phyloP scores from a whole-genome alignment of 2,329 filamentous ascomycete genomes.

The Mycogone perniciosa region DNA sequence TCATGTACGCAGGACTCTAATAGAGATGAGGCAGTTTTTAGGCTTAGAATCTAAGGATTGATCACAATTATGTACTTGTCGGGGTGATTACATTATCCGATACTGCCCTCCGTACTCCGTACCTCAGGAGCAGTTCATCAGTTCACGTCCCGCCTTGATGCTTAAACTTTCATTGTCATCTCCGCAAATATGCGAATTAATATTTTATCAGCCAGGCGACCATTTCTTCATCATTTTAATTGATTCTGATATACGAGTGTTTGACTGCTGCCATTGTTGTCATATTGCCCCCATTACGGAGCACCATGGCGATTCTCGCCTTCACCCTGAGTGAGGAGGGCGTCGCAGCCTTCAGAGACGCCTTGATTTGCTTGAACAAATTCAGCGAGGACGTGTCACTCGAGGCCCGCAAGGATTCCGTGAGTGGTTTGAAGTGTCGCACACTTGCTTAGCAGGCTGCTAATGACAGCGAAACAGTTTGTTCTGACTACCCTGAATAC shows the following conservation, averaged over 20 bases:
- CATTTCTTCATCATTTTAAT: background rate
- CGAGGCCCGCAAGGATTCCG: slow-evolving; percentile 63
- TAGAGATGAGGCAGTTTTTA: too few relatives aligned
- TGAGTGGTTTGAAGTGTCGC: slow-evolving; percentile 25
- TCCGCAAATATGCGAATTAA: background rate
- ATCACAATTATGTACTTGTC: background rate
- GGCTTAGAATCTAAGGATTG: background rate
- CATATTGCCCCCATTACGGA: background rate
- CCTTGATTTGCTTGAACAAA: slow-evolving; percentile 66
- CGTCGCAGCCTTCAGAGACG: slow-evolving; percentile 63
- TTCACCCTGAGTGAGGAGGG: slow-evolving; percentile 72
- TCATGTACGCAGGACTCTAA: too few relatives aligned
- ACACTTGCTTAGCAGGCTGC: background rate
- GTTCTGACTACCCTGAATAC: slow-evolving; percentile 68
- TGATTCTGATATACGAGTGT: background rate
- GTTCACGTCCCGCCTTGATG: background rate
- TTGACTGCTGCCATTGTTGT: background rate
- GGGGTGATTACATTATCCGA: background rate
- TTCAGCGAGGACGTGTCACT: slow-evolving; percentile 75
- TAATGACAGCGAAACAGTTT: slow-evolving; percentile 41
- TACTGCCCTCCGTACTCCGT: background rate
- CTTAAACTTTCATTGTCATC: background rate
- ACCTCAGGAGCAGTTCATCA: background rate
- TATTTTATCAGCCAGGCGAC: too few relatives aligned
- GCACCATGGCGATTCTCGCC: slow-evolving; percentile 54